Base-by-base conservation (phyloP, 2,329 filamentous ascomycete genomes). In the Colletotrichum orchidophilum region DNA sequence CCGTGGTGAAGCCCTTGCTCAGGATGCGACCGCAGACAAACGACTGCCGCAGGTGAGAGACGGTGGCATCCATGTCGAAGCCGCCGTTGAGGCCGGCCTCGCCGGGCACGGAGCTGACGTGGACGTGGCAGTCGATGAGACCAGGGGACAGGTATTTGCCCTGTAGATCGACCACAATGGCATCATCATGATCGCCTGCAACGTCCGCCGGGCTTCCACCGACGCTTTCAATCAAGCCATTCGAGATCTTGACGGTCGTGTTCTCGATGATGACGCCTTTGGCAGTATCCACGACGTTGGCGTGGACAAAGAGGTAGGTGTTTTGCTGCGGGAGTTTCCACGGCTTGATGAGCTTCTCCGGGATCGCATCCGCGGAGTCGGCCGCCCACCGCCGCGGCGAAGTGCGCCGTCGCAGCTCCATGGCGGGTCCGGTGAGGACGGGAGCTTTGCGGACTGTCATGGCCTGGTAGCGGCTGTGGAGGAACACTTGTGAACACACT, bases 1-100 rank as follows among this genome's bases (percentile, higher is more conserved):
- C 82, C 1, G 82, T 87, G 1, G 89, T 91, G 78, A 90, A 91
- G 1, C 89, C 89, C 21, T 88, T 83, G 50, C 79, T 77, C 0
- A 91, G 82, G 79, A 89, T 90, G 67, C 87, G 82, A 11, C 77
- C 71, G 68, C 80, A 83, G 7, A 87, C 80, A 67, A 83, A 87
- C 0, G 87, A 81, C 74, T 87, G 84, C 2, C 87, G 80, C 15
- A 86, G 78, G 3, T 83, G 76, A 0, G 82, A 82, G 1, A 81
- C 81, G 1, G 76, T 74, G 1, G 77, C 75, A 26, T 83, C 81
- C 24, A 81, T 72, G 59, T 72, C 71, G 26, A 76, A 73, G 7
- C 74, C 76, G 24, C 70, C 75, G 9, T 73, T 64, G 6, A 81
- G 78, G 1, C 72, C 74, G 3, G 74, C 72, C 5, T 76, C 73